Conservation (phyloP, 805 yeast species). For the Ogataea kodamae region DNA sequence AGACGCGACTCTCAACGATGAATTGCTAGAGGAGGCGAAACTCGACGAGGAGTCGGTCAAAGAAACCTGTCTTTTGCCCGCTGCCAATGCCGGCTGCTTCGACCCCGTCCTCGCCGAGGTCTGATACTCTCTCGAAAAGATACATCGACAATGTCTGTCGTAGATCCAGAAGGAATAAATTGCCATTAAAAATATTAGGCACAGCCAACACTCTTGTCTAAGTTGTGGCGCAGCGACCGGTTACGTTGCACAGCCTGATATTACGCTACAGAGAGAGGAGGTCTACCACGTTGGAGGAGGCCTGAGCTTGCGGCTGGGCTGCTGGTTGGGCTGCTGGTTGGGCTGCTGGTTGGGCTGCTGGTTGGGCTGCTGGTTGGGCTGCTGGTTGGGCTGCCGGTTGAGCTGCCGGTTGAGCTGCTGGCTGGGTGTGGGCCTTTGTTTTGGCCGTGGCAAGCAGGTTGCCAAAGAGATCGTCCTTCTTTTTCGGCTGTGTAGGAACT, state of each 20-base stretch:
- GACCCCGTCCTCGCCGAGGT: slow-evolving; percentile 1
- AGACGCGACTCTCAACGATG: slow-evolving; percentile 2
- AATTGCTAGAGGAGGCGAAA: slow-evolving; percentile 3
- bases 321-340: no score
- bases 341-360: no score
- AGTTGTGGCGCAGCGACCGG: no score
- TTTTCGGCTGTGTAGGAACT: slow-evolving; percentile 31
- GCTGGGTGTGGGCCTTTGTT: slow-evolving; percentile 32
- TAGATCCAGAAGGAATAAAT: slow-evolving; percentile 86
- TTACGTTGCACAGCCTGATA: no score
- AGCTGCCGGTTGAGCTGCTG: no score
- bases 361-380: slow-evolving; percentile 1
- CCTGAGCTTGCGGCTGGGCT: slow-evolving; percentile 7
- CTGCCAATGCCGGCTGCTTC: no score
- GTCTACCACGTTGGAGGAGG: slow-evolving; percentile 41
- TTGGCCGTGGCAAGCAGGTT: slow-evolving; percentile 67
- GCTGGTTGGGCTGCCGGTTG: slow-evolving; percentile 17
- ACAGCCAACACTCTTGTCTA: no score
- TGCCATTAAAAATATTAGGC: no score
- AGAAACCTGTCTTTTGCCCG: no score
- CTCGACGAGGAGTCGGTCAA: no score
- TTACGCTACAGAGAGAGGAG: slow-evolving; percentile 42
- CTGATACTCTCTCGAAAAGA: slow-evolving; percentile 71
- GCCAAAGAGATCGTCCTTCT: slow-evolving; percentile 66
- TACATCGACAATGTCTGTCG: slow-evolving; percentile 89